phyloP scores from a whole-genome alignment of 768 basidiomycete genomes.

The Phylloporus sp. region DNA sequence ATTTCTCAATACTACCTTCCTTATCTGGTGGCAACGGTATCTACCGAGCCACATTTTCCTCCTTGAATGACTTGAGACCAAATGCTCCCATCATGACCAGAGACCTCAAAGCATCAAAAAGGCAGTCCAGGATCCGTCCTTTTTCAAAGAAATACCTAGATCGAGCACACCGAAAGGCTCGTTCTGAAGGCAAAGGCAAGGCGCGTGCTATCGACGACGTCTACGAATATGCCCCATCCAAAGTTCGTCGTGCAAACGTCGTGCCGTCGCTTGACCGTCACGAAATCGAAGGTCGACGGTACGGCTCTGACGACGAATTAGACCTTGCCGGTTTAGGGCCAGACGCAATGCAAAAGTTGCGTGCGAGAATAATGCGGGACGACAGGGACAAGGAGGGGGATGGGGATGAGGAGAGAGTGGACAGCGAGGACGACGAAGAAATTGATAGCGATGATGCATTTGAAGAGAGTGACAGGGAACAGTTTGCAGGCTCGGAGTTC shows the following conservation, averaged over 20 bases:
- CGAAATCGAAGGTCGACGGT: slow-evolving; percentile 35
- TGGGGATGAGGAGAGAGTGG: slow-evolving; percentile 35
- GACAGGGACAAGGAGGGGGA: slow-evolving; percentile 42
- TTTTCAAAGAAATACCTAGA: slow-evolving; percentile 40
- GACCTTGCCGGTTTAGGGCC: slow-evolving; percentile 29
- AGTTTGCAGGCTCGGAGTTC: slow-evolving; percentile 60
- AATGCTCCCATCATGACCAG: slow-evolving; percentile 18
- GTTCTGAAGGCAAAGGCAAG: slow-evolving; percentile 15
- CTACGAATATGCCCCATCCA: slow-evolving; percentile 58
- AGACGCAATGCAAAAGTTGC: slow-evolving; percentile 32
- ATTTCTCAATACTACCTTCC: slow-evolving; percentile 25
- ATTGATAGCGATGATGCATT: slow-evolving; percentile 83
- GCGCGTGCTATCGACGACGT: slow-evolving; percentile 44
- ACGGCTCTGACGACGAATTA: slow-evolving; percentile 40
- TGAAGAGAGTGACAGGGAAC: slow-evolving; percentile 78
- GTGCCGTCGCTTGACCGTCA: slow-evolving; percentile 54
- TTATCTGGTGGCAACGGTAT: slow-evolving; percentile 12
- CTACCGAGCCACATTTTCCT: slow-evolving; percentile 11
- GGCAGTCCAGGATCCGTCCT: not conserved
- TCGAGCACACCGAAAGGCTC: slow-evolving; percentile 43
- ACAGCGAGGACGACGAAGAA: slow-evolving; percentile 77
- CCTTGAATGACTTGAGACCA: not conserved
- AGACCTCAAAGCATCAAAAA: slow-evolving; percentile 12
- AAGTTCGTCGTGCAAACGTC: slow-evolving; percentile 49
- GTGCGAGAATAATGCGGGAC: slow-evolving; percentile 51